Base-by-base conservation (phyloP, 352 stramenopile species). In the Pythium phragmiticola region DNA sequence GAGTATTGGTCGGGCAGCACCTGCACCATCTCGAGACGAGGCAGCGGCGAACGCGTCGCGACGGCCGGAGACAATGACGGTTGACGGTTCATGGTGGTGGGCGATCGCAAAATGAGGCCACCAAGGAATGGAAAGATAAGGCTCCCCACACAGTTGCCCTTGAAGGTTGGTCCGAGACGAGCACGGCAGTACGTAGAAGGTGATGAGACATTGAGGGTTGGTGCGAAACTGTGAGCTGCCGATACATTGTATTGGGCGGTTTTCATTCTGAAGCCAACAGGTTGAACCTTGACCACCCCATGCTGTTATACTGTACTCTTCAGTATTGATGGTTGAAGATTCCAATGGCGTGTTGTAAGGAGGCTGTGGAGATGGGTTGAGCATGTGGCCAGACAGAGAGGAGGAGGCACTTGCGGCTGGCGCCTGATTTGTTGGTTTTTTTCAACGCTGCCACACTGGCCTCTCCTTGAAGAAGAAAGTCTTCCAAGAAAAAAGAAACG, bases 1-100 rank as follows among this genome's bases (percentile, higher is more conserved):
- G 28, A 46, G 53, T 63, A 68, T 12, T 61, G 42, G 13, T 63
- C 23, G 12, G 61, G 61, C 12, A 68, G 53, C 45, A 68, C n/a
- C 26, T 33, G 7, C n/a, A 30, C 17, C 17, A n/a, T 36, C 41
- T 50, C 21, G 1, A 66, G 41, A 5, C 34, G 28, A 2, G 19
- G 59, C 59, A 66, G 21, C 19, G 41, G 45, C 37, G 28, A 28
- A n/a, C n/a, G 17, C 42, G 21, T 46, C 21, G 21, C 21, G 21
- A 21, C 21, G 1, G 21, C 21, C 21, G 21, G 21, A 21, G 21
- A 21, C 21, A 21, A 21, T 21, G 21, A 21, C 7, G 34, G 8
- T 60, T 7, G 16, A 9, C 9, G 8, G 0, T 12, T 6, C 47
- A 53, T 53, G 47, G 19, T 28, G 43, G 21, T 50, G 43, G 17